phyloP scores from a whole-genome alignment of 139 green algal species.

The Chlamydomonas applanata region DNA sequence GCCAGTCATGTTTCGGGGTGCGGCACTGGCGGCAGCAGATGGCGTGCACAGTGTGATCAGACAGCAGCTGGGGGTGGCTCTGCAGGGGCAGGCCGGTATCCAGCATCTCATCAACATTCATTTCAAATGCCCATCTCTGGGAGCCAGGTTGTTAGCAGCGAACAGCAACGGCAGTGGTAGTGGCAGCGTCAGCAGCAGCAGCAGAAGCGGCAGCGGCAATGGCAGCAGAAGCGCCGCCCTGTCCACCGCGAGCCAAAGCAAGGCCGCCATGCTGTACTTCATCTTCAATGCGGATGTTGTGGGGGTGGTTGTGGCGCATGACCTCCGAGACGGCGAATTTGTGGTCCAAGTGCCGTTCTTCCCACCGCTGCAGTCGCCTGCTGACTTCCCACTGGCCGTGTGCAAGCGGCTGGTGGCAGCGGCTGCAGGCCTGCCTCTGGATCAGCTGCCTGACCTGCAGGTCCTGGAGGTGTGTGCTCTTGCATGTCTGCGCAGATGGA shows the following conservation, averaged over 20 bases:
- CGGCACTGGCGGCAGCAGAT: neutral
- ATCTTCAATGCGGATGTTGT: conserved; percentile 82
- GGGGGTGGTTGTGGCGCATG: conserved; percentile 88
- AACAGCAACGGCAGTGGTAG: neutral
- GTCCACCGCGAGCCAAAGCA: neutral
- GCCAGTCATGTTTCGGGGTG: neutral
- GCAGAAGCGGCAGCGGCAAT: neutral
- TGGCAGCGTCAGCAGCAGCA: neutral
- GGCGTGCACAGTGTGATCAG: neutral
- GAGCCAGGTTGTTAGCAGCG: neutral
- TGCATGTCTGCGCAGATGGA: too few species aligned
- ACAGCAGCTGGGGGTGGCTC: conserved; percentile 48
- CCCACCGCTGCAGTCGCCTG: conserved; percentile 73
- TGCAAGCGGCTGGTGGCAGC: conserved; percentile 53
- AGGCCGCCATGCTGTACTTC: conserved; percentile 96
- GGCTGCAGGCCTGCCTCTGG: conserved; percentile 30
- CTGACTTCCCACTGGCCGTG: conserved; percentile 63
- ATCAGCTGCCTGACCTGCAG: conserved; percentile 24
- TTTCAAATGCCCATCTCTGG: conserved; percentile 49
- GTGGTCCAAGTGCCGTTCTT: conserved; percentile 94
- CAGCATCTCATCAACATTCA: conserved; percentile 91
- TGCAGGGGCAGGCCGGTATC: conserved; percentile 57
- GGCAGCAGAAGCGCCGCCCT: neutral
- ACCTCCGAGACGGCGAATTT: conserved; percentile 84
- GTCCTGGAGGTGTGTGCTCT: neutral